A percentile compares a stretch with the other conserved stretches of the same genome.
phyloP scores from a whole-genome alignment of 2,329 filamentous ascomycete genomes.

The Diplodia seriata region DNA sequence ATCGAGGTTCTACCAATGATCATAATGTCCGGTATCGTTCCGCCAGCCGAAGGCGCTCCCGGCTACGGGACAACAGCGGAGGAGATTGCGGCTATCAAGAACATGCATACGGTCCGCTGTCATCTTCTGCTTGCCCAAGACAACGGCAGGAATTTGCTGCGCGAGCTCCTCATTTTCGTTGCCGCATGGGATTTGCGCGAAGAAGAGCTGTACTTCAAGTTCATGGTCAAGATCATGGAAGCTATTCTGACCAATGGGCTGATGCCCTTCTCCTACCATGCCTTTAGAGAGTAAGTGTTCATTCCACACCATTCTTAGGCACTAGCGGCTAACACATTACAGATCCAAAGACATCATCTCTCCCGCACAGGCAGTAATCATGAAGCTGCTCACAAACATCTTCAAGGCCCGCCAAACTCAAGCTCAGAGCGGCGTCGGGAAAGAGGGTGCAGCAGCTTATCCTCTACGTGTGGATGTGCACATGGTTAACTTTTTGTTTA shows the following conservation, averaged over 20 bases:
- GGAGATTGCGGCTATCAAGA: conserved; percentile 66
- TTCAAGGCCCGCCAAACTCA: conserved; percentile 68
- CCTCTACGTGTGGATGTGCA: conserved; percentile 62
- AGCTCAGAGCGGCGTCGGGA: conserved; percentile 37
- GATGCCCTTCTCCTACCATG: conserved; percentile 90
- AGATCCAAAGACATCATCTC: conserved; percentile 92
- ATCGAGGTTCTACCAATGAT: conserved; percentile 98
- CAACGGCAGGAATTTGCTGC: conserved; percentile 84
- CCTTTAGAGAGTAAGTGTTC: conserved; percentile 70
- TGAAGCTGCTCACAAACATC: conserved; percentile 89
- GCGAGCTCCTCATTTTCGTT: conserved; percentile 93
- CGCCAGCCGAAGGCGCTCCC: conserved; percentile 73
- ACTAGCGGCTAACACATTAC: conserved; percentile 31
- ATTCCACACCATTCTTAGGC: neutral
- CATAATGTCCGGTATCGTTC: conserved; percentile 91
- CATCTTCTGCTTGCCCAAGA: conserved; percentile 89
- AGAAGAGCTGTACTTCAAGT: conserved; percentile 92
- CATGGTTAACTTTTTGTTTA: conserved; percentile 87
- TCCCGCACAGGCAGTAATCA: conserved; percentile 89
- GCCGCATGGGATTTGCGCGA: conserved; percentile 96
- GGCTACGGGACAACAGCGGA: conserved; percentile 59
- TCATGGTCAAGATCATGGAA: conserved; percentile 95
- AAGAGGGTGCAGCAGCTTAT: conserved; percentile 37
- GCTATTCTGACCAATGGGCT: conserved; percentile 88
- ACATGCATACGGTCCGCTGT: conserved; percentile 88